Conservation (phyloP, 2,329 filamentous ascomycete genomes). For the Aspergillus brasiliensis region DNA sequence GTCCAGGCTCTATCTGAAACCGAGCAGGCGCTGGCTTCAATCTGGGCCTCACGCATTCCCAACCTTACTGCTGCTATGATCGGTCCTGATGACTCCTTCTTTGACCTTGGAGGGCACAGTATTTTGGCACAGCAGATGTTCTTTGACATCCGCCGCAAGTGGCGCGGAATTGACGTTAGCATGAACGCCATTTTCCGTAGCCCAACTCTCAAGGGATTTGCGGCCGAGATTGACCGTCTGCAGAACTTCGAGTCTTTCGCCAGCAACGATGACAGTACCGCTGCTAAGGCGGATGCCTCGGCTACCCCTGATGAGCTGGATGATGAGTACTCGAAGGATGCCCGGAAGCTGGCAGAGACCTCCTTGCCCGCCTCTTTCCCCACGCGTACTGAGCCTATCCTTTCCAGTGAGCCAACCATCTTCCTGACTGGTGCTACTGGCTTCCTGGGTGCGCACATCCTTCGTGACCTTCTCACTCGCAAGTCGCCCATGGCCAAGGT, state of each 20-base stretch:
- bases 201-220: constrained; percentile 62
- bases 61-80: constrained; percentile 69
- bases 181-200: constrained; percentile 72
- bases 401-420: constrained; percentile 56
- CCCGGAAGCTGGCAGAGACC: constrained; percentile 49
- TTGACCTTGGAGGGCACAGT: constrained; percentile 78
- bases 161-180: constrained; percentile 64
- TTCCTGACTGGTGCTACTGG: constrained; percentile 89
- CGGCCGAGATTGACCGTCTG: constrained; percentile 56
- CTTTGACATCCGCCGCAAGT: constrained; percentile 66
- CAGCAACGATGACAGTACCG: constrained; percentile 42
- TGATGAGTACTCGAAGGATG: constrained; percentile 54
- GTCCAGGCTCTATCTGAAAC: constrained; percentile 55
- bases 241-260: constrained; percentile 52
- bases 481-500: constrained; percentile 60
- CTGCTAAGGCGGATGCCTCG: constrained; percentile 44
- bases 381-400: constrained; percentile 35
- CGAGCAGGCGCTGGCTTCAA: constrained; percentile 67
- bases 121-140: constrained; percentile 81
- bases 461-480: constrained; percentile 72
- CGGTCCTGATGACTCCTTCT: constrained; percentile 66
- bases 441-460: constrained; percentile 80
- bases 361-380: constrained; percentile 53
- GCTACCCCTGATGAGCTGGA: constrained; percentile 39
- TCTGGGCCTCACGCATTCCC: constrained; percentile 72